Conservation (phyloP, 371 early-diverging fungal species). For the Zopfochytrium polystomum region DNA sequence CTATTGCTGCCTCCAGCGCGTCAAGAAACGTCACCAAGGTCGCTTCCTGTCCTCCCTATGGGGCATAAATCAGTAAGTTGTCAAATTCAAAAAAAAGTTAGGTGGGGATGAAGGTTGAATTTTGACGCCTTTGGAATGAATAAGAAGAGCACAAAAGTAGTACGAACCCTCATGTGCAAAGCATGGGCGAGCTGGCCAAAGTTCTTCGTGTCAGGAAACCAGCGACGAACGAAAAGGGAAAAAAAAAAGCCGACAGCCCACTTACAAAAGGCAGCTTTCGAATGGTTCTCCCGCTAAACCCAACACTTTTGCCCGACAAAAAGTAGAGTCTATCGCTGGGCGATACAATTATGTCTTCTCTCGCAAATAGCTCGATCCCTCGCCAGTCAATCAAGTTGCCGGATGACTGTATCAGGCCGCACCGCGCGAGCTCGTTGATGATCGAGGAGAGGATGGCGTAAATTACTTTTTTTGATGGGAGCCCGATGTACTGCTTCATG, state of each 20-base stretch:
- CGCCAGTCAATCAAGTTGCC: conserved; percentile 28
- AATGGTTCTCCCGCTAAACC: conserved; percentile 18
- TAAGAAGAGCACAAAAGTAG: not conserved
- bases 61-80: too few species aligned
- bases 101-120: too few species aligned
- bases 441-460: conserved; percentile 52
- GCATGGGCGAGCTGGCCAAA: conserved; percentile 37
- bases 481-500: conserved; percentile 41
- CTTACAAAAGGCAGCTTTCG: too few species aligned
- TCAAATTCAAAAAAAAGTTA: too few species aligned
- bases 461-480: conserved; percentile 52
- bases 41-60: too few species aligned
- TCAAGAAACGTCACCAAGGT: conserved; percentile 11
- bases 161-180: conserved; percentile 19
- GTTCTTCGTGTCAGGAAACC: conserved; percentile 33
- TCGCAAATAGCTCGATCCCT: conserved; percentile 29
- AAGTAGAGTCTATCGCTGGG: conserved; percentile 16
- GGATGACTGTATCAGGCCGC: conserved; percentile 4
- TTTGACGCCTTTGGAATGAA: conserved; percentile 1
- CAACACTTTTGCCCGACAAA: conserved; percentile 27
- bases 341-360: not conserved
- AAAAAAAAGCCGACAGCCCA: too few species aligned
- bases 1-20: conserved; percentile 7
- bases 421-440: conserved; percentile 47
- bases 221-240: conserved; percentile 46